Evolutionary conservation across 1,284 basidiomycete genomes (phyloP).

Genomic region (Sanghuangporus baumii): DNA sequence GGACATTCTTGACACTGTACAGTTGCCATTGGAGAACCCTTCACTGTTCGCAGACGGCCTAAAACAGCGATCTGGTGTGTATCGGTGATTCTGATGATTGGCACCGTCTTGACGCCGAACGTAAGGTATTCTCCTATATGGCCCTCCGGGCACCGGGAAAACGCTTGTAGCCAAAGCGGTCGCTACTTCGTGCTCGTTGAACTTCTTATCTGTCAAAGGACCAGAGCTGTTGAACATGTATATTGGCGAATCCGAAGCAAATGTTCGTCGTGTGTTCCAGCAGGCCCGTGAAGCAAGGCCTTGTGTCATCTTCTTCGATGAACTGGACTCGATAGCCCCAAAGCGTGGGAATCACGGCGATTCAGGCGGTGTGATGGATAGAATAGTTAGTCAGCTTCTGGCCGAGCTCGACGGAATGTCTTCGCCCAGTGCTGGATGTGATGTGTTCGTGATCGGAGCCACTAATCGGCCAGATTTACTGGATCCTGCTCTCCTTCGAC

Average conservation of each 20-base stretch:
- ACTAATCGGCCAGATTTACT: slow-evolving; percentile 96
- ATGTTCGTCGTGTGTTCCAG: slow-evolving; percentile 90
- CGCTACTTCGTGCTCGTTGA: slow-evolving; percentile 87
- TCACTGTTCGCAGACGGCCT: slow-evolving; percentile 91
- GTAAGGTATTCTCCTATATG: slow-evolving; percentile 82
- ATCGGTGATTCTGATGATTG: slow-evolving; percentile 1
- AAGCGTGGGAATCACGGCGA: slow-evolving; percentile 94
- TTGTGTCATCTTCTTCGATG: slow-evolving; percentile 97
- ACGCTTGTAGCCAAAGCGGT: slow-evolving; percentile 92
- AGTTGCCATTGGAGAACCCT: slow-evolving; percentile 91
- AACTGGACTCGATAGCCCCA: slow-evolving; percentile 94
- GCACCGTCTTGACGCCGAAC: not conserved
- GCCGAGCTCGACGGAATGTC: slow-evolving; percentile 95
- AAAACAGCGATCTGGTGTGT: slow-evolving; percentile 88
- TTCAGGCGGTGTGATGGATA: slow-evolving; percentile 95
- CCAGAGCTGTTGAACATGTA: slow-evolving; percentile 97
- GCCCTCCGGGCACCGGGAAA: slow-evolving; percentile 95
- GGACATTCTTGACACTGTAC: slow-evolving; percentile 96
- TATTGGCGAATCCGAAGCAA: slow-evolving; percentile 97
- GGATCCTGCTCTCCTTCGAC: slow-evolving; percentile 89
- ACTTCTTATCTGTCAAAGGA: slow-evolving; percentile 95
- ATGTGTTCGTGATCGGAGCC: slow-evolving; percentile 96
- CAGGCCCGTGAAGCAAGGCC: slow-evolving; percentile 86
- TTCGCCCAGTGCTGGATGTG: slow-evolving; percentile 48
- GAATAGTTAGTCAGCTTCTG: slow-evolving; percentile 94